These are phyloP conservation scores for Pseudozyma tsukubaensis DNA, from an alignment of 1,284 basidiomycete genomes.

Conservation along the genomic window DNA sequence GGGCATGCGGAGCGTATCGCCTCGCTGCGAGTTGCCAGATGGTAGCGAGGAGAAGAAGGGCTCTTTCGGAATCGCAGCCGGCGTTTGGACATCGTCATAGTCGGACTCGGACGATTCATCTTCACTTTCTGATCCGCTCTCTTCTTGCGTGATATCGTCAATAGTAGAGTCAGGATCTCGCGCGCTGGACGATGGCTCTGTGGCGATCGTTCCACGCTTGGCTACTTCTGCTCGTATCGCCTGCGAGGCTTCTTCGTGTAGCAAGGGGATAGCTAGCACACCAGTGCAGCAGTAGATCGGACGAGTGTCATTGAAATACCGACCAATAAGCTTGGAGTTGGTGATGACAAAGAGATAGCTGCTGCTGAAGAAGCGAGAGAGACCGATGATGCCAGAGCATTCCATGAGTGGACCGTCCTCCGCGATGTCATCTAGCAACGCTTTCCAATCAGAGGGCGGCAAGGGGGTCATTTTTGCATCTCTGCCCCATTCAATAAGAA, in stretches of 20 bases:
- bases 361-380: conserved; percentile 55
- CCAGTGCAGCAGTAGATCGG: conserved; percentile 58
- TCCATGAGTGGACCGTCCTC: conserved; percentile 20
- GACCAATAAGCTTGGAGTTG: conserved; percentile 46
- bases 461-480: conserved; percentile 32
- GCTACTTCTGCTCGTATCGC: conserved; percentile 32
- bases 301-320: conserved; percentile 51
- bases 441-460: conserved; percentile 20
- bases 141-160: conserved; percentile 8
- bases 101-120: conserved; percentile 38
- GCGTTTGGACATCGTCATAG: conserved; percentile 54
- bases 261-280: conserved; percentile 56
- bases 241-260: conserved; percentile 31
- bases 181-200: neutral
- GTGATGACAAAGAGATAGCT: conserved; percentile 62
- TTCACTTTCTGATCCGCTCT: conserved; percentile 32
- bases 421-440: conserved; percentile 15
- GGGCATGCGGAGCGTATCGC: conserved; percentile 35
- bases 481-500: conserved; percentile 46
- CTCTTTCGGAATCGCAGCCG: conserved; percentile 42
- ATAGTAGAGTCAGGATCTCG: conserved; percentile 3
- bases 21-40: conserved; percentile 7
- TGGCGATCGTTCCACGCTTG: conserved; percentile 11
- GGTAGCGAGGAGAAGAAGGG: conserved; percentile 33
- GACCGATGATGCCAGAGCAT: conserved; percentile 52